Evolutionary conservation across 768 basidiomycete species (phyloP).

Genomic region (Inosperma sp.): DNA sequence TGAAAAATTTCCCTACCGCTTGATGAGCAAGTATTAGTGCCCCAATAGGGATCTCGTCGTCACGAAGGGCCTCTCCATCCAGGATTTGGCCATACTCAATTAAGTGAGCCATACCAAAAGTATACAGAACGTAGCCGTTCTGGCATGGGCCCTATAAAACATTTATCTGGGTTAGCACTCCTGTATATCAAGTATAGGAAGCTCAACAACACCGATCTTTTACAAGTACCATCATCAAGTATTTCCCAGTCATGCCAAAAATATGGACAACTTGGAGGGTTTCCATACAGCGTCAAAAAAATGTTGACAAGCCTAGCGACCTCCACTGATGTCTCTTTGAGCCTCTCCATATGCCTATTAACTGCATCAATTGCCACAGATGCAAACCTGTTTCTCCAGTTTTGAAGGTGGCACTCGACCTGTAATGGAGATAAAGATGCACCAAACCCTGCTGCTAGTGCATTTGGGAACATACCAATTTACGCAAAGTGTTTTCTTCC

Average conservation of each 20-base stretch:
- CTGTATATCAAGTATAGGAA: no score
- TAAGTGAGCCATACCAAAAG: slow-evolving; percentile 17
- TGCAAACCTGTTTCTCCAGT: no score
- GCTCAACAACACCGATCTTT: neutral
- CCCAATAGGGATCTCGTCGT: slow-evolving; percentile 10
- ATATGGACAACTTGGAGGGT: slow-evolving; percentile 7
- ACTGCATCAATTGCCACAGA: no score
- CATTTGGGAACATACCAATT: no score
- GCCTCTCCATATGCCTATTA: no score
- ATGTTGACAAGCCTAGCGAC: no score
- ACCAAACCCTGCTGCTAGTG: no score
- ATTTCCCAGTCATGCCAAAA: slow-evolving; percentile 8
- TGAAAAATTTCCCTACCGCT: slow-evolving; percentile 11
- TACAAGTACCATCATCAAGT: neutral
- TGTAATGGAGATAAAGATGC: no score
- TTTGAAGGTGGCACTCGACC: no score
- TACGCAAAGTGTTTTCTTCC: no score
- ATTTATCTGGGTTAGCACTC: neutral
- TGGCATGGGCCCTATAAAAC: slow-evolving; percentile 15
- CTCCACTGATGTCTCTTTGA: no score
- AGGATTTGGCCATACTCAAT: slow-evolving; percentile 12
- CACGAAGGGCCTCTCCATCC: neutral
- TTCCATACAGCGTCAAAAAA: neutral
- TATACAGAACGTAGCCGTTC: slow-evolving; percentile 14
- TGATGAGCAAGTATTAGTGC: slow-evolving; percentile 16